phyloP scores from a whole-genome alignment of 345 rosid genomes.

The Linum lewisii region DNA sequence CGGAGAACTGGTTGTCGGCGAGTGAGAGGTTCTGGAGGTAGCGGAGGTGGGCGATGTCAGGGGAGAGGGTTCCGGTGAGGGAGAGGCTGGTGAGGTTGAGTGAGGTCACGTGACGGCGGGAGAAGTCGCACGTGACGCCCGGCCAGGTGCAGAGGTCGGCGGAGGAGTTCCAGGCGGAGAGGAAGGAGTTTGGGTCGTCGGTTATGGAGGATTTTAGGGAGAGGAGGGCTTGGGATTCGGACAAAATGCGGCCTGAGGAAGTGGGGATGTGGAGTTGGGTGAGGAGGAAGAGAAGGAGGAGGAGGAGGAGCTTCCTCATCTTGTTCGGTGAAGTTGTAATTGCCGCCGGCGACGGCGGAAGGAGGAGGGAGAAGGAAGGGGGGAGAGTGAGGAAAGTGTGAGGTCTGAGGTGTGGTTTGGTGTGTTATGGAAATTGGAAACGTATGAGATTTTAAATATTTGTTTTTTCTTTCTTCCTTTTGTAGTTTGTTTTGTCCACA shows the following conservation, averaged over 20 bases:
- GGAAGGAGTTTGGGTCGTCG: constrained; percentile 22
- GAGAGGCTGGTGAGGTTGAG: constrained; percentile 19
- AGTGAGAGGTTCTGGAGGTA: constrained; percentile 28
- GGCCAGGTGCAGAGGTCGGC: constrained; percentile 35
- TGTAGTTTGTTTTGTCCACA: too few relatives aligned
- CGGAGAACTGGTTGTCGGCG: constrained; percentile 25
- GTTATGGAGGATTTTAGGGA: constrained; percentile 27
- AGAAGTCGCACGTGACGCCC: constrained; percentile 27
- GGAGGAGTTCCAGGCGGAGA: constrained; percentile 32
- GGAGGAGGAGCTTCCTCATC: neutral
- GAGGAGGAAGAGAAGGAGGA: neutral
- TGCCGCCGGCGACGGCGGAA: neutral
- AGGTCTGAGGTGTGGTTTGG: neutral
- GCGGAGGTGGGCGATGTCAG: constrained; percentile 37
- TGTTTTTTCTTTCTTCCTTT: neutral
- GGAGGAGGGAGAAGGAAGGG: neutral
- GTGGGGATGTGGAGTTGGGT: neutral
- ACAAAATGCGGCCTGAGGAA: neutral
- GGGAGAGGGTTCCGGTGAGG: constrained; percentile 31
- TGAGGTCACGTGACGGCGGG: constrained; percentile 22
- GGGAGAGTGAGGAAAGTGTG: neutral
- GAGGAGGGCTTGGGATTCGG: constrained; percentile 26
- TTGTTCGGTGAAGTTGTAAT: neutral
- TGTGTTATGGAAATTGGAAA: neutral
- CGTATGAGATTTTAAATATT: neutral